Conservation (phyloP, 2,329 filamentous ascomycete genomes). For the Diplocarpon rosae region DNA sequence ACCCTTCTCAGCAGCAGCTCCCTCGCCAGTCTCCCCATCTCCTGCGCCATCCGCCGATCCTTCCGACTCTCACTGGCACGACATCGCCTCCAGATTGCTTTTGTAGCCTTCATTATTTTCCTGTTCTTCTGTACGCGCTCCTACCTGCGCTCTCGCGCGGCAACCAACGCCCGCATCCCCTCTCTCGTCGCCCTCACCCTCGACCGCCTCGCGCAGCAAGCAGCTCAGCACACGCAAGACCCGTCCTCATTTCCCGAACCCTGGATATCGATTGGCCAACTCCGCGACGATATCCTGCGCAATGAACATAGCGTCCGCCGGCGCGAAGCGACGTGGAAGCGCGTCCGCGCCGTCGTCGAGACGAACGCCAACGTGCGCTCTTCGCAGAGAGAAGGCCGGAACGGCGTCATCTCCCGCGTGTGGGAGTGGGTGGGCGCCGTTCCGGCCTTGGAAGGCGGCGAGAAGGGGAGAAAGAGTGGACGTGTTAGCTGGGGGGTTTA, state of each 20-base stretch:
- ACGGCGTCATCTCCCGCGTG: slow-evolving; percentile 53
- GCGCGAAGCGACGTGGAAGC: slow-evolving; percentile 73
- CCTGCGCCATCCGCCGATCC: slow-evolving; percentile 68
- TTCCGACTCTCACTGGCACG: slow-evolving; percentile 70
- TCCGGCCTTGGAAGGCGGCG: slow-evolving; percentile 24
- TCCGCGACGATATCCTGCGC: slow-evolving; percentile 82
- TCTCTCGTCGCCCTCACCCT: slow-evolving; percentile 75
- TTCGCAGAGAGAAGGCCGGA: slow-evolving; percentile 54
- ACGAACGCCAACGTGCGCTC: slow-evolving; percentile 85
- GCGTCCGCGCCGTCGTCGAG: slow-evolving; percentile 77
- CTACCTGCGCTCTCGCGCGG: slow-evolving; percentile 49
- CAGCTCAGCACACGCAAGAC: slow-evolving; percentile 60
- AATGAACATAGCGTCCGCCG: slow-evolving; percentile 67
- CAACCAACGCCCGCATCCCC: slow-evolving; percentile 59
- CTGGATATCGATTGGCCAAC: slow-evolving; percentile 77
- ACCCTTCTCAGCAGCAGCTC: slow-evolving; percentile 69
- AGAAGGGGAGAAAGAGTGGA: slow-evolving; percentile 37
- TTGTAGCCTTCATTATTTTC: slow-evolving; percentile 42
- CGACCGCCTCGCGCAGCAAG: slow-evolving; percentile 72
- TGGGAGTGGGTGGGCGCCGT: slow-evolving; percentile 61
- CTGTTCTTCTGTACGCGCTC: slow-evolving; percentile 52
- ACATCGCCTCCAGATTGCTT: slow-evolving; percentile 77
- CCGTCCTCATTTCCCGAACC: slow-evolving; percentile 55
- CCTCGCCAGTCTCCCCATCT: slow-evolving; percentile 83
- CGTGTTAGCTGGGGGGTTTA: slow-evolving; percentile 30